Conservation (phyloP, 2,329 filamentous ascomycete genomes). For the Podosphaera xanthii region DNA sequence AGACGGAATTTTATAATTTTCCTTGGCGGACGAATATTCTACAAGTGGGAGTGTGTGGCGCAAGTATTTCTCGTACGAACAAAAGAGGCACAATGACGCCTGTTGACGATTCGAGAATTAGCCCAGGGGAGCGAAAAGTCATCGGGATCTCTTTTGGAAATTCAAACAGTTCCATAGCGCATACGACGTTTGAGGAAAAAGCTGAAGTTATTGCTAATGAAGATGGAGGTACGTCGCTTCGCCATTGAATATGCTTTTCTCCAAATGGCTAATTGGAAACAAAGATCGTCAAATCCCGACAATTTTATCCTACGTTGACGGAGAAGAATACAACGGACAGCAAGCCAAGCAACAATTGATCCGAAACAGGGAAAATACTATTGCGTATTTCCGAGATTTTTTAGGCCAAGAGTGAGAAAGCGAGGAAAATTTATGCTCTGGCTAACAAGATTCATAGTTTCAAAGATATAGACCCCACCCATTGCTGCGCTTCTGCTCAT, state of each 20-base stretch:
- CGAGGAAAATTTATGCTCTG: not conserved
- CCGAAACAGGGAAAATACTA: constrained; percentile 78
- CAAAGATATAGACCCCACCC: constrained; percentile 88
- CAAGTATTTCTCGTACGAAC: not conserved
- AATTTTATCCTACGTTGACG: constrained; percentile 79
- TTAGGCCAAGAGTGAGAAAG: constrained; percentile 64
- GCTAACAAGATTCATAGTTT: constrained; percentile 29
- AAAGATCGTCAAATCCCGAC: constrained; percentile 90
- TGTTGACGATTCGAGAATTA: constrained; percentile 9
- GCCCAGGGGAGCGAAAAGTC: constrained; percentile 37
- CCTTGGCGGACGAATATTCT: too few species aligned
- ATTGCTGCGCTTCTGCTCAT: constrained; percentile 83
- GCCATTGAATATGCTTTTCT: not conserved
- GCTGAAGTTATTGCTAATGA: constrained; percentile 97
- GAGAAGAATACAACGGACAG: constrained; percentile 88
- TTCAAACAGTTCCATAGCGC: constrained; percentile 92
- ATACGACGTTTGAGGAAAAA: constrained; percentile 81
- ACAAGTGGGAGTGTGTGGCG: too few species aligned
- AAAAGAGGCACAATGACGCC: constrained; percentile 11
- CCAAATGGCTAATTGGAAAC: constrained; percentile 3
- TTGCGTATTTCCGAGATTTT: constrained; percentile 91
- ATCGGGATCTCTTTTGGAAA: constrained; percentile 98
- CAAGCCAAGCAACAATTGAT: constrained; percentile 89
- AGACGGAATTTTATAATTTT: too few species aligned
- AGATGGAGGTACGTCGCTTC: constrained; percentile 51